Base-by-base conservation (phyloP, 1,139 yeast genomes). In the Saccharomyces hybrid region DNA sequence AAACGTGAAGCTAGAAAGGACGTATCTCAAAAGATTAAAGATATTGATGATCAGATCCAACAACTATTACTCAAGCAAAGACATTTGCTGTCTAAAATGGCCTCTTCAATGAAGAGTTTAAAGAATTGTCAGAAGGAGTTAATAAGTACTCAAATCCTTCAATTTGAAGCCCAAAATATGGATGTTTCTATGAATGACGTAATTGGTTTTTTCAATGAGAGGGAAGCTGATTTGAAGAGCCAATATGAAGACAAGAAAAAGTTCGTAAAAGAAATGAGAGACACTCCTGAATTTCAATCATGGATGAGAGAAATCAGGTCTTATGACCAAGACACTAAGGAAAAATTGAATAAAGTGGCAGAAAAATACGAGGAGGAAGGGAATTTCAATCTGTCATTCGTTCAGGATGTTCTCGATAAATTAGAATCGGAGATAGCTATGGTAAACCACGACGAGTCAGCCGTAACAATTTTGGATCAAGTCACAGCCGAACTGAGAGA, bases 321-420 rank as follows among this genome's bases (percentile, higher is more conserved):
- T 0, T 79, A 78, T 55, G 66, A 78, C 0, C 75, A 71, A 0
- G 82, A 78, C 44, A 77, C 76, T 30, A 75, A 78, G 51, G 72
- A 63, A 5, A 67, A 68, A 6, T 65, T 84, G 48, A 73, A 76
- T 5, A 73, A 67, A 1, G 68, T 79, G 34, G 83, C 82, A 2
- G 71, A 71, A 28, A 62, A 66, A 14, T 82, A 83, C 62, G 71
- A 73, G 51, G 74, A 69, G 0, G 71, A 71, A n/a, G 73, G 68
- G 2, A 67, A 64, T 1, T 77, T 85, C 56, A 76, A 76, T 8
- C 79, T 78, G 14, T 63, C 57, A 2, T 62, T 61, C 5, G 60
- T 79, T 5, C 56, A 61, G 14, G 70, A 67, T 5, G 68, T 67
- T 16, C 68, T 78, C 20, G 68, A 67, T 11, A 64, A 70, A 42